A percentile compares a stretch with the other conserved stretches of the same genome.
phyloP scores from a whole-genome alignment of 371 early-diverging fungal genomes.

The Mortierella sp. region DNA sequence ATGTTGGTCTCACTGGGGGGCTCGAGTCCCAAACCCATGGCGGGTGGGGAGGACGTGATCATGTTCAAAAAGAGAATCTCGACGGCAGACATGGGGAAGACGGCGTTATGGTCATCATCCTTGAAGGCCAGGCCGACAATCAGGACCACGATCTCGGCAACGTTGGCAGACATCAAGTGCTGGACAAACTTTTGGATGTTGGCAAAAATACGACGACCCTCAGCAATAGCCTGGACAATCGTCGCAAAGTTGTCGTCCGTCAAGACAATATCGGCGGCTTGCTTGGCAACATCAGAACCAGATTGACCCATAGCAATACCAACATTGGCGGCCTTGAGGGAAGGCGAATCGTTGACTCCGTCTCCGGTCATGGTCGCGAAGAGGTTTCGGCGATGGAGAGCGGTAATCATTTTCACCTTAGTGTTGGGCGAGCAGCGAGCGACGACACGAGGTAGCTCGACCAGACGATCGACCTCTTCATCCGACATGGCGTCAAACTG shows the following conservation, averaged over 20 bases:
- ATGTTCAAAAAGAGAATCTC: slow-evolving; percentile 94
- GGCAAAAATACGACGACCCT: slow-evolving; percentile 89
- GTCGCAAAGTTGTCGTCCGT: slow-evolving; percentile 90
- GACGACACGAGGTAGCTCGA: slow-evolving; percentile 90
- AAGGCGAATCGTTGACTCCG: slow-evolving; percentile 94
- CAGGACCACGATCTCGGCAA: slow-evolving; percentile 76
- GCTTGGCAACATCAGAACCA: slow-evolving; percentile 92
- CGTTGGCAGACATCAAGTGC: slow-evolving; percentile 82
- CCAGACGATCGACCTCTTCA: slow-evolving; percentile 80
- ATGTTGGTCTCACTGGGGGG: slow-evolving; percentile 83
- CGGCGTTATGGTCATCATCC: slow-evolving; percentile 67
- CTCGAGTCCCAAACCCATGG: slow-evolving; percentile 89
- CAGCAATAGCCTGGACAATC: slow-evolving; percentile 84
- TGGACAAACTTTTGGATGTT: slow-evolving; percentile 94
- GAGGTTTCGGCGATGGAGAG: slow-evolving; percentile 83
- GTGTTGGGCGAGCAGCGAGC: slow-evolving; percentile 96
- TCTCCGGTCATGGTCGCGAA: slow-evolving; percentile 87
- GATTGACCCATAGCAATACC: slow-evolving; percentile 93
- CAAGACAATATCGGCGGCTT: slow-evolving; percentile 93
- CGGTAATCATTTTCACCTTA: slow-evolving; percentile 96
- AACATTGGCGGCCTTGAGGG: slow-evolving; percentile 91
- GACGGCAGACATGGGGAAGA: slow-evolving; percentile 83
- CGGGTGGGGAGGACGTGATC: slow-evolving; percentile 84
- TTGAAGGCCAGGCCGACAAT: slow-evolving; percentile 77
- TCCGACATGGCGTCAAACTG: slow-evolving; percentile 87